phyloP scores from a whole-genome alignment of 2,329 filamentous ascomycete species.

The Fusarium austroafricanum region DNA sequence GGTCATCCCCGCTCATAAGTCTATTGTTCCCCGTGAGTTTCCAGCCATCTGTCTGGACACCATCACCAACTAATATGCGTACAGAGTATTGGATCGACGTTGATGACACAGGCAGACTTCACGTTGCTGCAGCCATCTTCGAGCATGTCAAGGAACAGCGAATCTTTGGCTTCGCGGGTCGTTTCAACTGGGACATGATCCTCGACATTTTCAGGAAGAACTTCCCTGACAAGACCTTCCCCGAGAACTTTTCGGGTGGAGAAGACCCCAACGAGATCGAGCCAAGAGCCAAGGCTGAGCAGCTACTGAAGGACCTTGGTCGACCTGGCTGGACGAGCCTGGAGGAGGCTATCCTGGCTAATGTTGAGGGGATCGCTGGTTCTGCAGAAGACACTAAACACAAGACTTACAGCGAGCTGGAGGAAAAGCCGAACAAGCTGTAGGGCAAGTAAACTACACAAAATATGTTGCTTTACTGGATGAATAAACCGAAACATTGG shows the following conservation, averaged over 20 bases:
- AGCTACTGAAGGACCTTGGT: conserved; percentile 15
- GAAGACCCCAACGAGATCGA: conserved; percentile 19
- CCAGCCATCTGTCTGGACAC: rapidly evolving
- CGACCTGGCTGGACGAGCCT: conserved; percentile 29
- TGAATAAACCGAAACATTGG: neutral
- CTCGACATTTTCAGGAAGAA: conserved; percentile 44
- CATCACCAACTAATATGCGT: rapidly evolving
- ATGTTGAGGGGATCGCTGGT: neutral
- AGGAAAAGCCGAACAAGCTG: neutral
- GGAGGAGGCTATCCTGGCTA: conserved; percentile 12
- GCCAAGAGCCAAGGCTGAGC: conserved; percentile 26
- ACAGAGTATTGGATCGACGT: conserved; percentile 60
- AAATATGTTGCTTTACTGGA: neutral
- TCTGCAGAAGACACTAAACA: neutral
- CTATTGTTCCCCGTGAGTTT: conserved; percentile 12
- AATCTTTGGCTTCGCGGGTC: conserved; percentile 64
- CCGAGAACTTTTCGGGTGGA: conserved; percentile 40
- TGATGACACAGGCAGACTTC: conserved; percentile 62
- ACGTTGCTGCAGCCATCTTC: conserved; percentile 63
- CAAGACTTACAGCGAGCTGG: too few relatives aligned
- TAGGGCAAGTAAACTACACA: too few relatives aligned
- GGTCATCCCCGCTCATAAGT: neutral
- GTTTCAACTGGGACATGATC: conserved; percentile 59
- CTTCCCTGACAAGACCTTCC: conserved; percentile 35
- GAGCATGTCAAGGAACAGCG: conserved; percentile 60